Evolutionary conservation across 2,329 filamentous ascomycete genomes (phyloP).

Genomic region (Arthrobotrys musiformis): DNA sequence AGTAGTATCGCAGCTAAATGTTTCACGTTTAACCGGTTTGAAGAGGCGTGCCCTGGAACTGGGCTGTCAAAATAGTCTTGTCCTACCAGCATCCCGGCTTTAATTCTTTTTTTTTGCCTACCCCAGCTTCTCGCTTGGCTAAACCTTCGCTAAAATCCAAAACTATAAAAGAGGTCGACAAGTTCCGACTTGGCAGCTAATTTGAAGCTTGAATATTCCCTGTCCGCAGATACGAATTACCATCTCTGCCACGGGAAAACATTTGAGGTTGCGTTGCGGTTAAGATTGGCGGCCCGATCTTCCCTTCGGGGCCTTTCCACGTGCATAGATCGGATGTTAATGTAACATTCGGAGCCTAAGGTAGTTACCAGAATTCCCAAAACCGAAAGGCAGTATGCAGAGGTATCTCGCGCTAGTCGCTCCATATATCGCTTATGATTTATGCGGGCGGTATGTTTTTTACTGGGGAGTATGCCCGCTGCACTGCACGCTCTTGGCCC

Average conservation of each 20-base stretch:
- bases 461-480: background rate
- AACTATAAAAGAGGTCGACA: background rate
- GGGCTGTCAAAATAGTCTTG: background rate
- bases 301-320: background rate
- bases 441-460: background rate
- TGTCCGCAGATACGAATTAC: background rate
- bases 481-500: background rate
- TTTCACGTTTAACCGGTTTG: conserved; percentile 24
- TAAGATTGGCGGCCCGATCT: conserved; percentile 34
- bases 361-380: background rate
- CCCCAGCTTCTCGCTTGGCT: conserved; percentile 17
- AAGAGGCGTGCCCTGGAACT: conserved; percentile 12
- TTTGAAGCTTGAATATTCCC: background rate
- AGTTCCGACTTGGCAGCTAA: conserved; percentile 35
- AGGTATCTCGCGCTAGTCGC: conserved; percentile 7
- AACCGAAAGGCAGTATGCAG: background rate
- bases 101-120: too few relatives aligned
- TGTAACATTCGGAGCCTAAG: conserved; percentile 11
- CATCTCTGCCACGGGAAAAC: background rate
- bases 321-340: conserved; percentile 1
- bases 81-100: background rate
- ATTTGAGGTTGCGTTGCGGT: conserved; percentile 16
- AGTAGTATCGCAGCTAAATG: background rate
- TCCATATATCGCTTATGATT: background rate
- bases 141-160: conserved; percentile 9